Evolutionary conservation across 2,329 filamentous ascomycete species (phyloP), one percentile per base, ranked within the genome.

Genomic region (Aspergillus fumigatiaffinis): DNA sequence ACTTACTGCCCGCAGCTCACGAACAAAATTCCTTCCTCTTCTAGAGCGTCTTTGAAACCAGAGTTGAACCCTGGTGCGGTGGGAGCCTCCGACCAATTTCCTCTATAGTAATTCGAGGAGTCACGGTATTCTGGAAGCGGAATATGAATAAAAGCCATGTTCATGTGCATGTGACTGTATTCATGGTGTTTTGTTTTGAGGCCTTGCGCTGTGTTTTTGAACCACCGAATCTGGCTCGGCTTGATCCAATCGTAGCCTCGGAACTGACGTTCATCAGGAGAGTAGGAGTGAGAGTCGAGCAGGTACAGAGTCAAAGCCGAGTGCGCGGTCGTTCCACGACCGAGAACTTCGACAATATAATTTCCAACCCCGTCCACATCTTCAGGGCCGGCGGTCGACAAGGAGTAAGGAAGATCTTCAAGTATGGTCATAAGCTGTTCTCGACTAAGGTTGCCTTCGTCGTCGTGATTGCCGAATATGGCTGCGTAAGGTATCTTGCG

Each of bases 191-290:
- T 85, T 67, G 87, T 86, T 76, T 91, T 91, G 50, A 97, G 77
- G 12, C 85, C 77, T 56, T 87, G 80, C 0, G 90, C 87, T 1
- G 90, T 96, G 61, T 85, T 83, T 64, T 86, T 87, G 79, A 99
- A 99, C 94, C 94, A 99, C 55, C 90, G 86, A 58, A 97, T 96
- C 74, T 99, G 94, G 65, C 85, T 92, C 48, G 87, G 87, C 77
- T 97, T 97, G 70, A 99, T 79, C 94, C 94, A 99, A 76, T 97
- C 93, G 71, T 99, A 99, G 50, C 94, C 94, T n/a, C 86, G 85
- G 72, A 87, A 97, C 58, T 90, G 86, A 55, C 87, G 85, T 75
- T 97, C 91, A 69, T 99, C 90, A 0, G 92, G 92, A 4, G 91
- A 91, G 74, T 97, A 96, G 3, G 90, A 83, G 72, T 99, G 94